Base-by-base conservation (phyloP, 345 rosid genomes). In the Citrus medica region DNA sequence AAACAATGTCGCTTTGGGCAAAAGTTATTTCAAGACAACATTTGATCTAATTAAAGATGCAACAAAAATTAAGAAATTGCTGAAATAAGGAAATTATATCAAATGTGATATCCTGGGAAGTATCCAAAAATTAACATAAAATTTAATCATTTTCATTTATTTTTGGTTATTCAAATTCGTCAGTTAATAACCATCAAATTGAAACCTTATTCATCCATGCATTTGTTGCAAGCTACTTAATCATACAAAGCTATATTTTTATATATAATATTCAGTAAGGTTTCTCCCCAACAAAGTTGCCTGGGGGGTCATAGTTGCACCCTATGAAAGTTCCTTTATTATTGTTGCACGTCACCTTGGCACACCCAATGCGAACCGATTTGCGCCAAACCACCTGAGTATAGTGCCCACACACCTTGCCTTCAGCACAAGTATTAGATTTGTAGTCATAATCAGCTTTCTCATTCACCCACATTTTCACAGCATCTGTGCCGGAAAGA, bases 361-460 rank as follows among this genome's bases (percentile, higher is more conserved):
- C 94, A 79, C 97, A 93, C 10, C 97, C 95, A 1, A 93, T 66
- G 10, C 82, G 80, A 69, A 81, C 82, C 2, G 94, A 82, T 72
- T 81, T 72, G 32, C 88, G 83, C 95, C 95, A 91, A 53, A 93
- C 95, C 35, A 90, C 86, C 76, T 92, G 93, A 4, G 97, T 91
- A 71, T 92, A 92, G 73, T 92, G 97, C 22, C 88, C 87, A 80
- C 97, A 93, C 60, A 76, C 78, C 30, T 83, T 46, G 7, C 87
- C 87, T 3, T 81, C 12, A 19, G 79, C 79, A 73, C 97, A 92
- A 5, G 83, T 75, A 76, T 90, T 92, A 24, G 94, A 74, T 69
- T 59, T 63, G 73, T 87, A 80, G 65, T 90, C 79, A 56, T 92
- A 94, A 63, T 74, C 3, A 6, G 71, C 75, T 85, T 86, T 85